Evolutionary conservation across 164 flowering plant species (phyloP).

Genomic region (Vitis labrusca): DNA sequence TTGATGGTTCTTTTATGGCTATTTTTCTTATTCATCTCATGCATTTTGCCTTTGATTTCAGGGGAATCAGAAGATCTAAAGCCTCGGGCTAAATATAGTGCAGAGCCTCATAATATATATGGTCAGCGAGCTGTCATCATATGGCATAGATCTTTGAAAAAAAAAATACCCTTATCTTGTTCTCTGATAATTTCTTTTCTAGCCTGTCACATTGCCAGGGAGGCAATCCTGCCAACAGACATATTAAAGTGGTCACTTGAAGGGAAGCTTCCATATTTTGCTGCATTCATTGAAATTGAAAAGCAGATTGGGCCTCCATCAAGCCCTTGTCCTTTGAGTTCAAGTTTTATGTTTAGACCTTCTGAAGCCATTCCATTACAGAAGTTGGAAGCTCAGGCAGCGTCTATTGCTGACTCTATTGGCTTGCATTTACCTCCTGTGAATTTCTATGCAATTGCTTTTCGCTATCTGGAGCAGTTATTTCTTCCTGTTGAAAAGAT

Average conservation of each 20-base stretch:
- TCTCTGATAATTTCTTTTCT: constrained; percentile 69
- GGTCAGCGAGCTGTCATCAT: constrained; percentile 57
- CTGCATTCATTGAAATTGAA: constrained; percentile 67
- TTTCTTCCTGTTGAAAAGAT: constrained; percentile 62
- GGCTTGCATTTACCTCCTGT: constrained; percentile 85
- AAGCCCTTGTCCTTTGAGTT: constrained; percentile 52
- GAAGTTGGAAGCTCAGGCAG: constrained; percentile 69
- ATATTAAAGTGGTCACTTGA: constrained; percentile 73
- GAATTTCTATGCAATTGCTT: constrained; percentile 66
- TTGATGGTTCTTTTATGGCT: no score
- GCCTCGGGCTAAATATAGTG: constrained; percentile 17
- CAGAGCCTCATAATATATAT: constrained; percentile 58
- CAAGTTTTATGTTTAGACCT: constrained; percentile 76
- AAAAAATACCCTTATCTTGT: constrained; percentile 51
- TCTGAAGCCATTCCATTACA: constrained; percentile 36
- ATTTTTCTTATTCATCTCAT: not conserved
- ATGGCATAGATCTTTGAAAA: constrained; percentile 64
- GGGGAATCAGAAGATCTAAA: constrained; percentile 27
- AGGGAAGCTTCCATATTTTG: constrained; percentile 82
- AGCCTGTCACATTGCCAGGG: constrained; percentile 80
- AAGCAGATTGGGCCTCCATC: constrained; percentile 45
- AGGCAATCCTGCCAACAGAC: constrained; percentile 77
- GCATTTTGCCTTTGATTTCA: constrained; percentile 21
- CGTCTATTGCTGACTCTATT: constrained; percentile 53
- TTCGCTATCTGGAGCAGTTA: constrained; percentile 58